Percentiles rank a stretch among this genome's conserved stretches.
Evolutionary conservation across 352 stramenopile species (phyloP).

Genomic region (Globisporangium parvum): DNA sequence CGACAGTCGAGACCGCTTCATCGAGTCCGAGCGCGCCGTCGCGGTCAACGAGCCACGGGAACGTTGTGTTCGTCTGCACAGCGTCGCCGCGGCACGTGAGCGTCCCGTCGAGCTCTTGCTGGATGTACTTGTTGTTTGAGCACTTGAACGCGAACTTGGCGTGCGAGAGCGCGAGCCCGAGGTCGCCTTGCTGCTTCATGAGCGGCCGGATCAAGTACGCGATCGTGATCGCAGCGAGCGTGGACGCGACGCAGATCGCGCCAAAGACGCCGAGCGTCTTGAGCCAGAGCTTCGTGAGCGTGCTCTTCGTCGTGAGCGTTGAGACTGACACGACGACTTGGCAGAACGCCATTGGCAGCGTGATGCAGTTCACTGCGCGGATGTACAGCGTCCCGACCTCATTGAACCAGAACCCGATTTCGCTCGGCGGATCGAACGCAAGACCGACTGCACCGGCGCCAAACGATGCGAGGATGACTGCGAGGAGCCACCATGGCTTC

Average conservation of each 20-base stretch:
- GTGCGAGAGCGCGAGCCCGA: constrained; percentile 22
- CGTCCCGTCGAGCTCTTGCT: constrained; percentile 17
- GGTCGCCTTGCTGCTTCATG: constrained; percentile 26
- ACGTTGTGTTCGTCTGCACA: constrained; percentile 34
- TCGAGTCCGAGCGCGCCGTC: constrained; percentile 31
- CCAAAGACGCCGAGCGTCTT: constrained; percentile 35
- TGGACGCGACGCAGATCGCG: constrained; percentile 23
- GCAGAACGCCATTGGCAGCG: constrained; percentile 56
- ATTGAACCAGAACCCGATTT: constrained; percentile 54
- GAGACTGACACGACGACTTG: constrained; percentile 52
- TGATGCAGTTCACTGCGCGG: constrained; percentile 45
- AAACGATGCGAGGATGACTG: constrained; percentile 33
- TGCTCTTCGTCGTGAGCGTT: constrained; percentile 34
- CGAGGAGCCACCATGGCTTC: constrained; percentile 34
- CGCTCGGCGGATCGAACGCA: constrained; percentile 20
- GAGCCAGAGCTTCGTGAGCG: constrained; percentile 34
- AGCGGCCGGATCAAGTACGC: constrained; percentile 23
- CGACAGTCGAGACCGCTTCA: constrained; percentile 31
- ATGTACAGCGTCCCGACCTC: constrained; percentile 49
- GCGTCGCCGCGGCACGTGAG: constrained; percentile 28
- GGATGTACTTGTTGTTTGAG: constrained; percentile 38
- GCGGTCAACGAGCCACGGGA: constrained; percentile 47
- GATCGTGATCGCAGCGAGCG: constrained; percentile 20
- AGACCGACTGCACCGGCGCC: constrained; percentile 26
- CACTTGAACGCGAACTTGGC: constrained; percentile 57